These are phyloP conservation scores for Nannizziopsis barbatae DNA, from an alignment of 2,329 filamentous ascomycete genomes.

Conservation along the genomic window DNA sequence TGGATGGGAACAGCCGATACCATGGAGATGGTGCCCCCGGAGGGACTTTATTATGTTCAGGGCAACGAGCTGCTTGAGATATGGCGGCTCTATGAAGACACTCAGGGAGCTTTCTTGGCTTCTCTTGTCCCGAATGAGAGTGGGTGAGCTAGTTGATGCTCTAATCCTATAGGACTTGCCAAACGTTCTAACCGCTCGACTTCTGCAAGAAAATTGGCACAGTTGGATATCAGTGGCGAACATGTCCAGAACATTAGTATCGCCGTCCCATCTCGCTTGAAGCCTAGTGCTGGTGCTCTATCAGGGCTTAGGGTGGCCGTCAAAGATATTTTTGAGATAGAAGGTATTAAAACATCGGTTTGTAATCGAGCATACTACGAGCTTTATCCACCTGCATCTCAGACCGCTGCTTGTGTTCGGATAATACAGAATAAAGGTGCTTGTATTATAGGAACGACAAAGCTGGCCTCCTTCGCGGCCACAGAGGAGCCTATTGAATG, in stretches of 20 bases:
- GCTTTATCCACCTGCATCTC: not conserved
- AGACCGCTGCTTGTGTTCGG: slow-evolving; percentile 30
- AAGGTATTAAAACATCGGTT: not conserved
- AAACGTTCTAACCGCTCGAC: too few relatives aligned
- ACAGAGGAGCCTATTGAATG: slow-evolving; percentile 23
- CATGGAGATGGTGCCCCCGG: too few relatives aligned
- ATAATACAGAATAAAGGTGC: slow-evolving; percentile 51
- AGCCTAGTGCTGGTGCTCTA: not conserved
- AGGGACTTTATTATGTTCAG: not conserved
- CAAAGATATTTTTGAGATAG: slow-evolving; percentile 1
- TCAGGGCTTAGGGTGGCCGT: not conserved
- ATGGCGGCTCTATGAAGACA: not conserved
- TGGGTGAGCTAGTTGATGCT: not conserved
- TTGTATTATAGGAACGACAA: slow-evolving; percentile 30
- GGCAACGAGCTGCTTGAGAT: not conserved
- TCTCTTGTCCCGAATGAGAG: not conserved
- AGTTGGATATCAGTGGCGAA: too few relatives aligned
- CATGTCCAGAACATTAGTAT: too few relatives aligned
- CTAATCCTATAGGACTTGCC: too few relatives aligned
- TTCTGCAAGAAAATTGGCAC: too few relatives aligned
- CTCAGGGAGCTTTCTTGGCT: not conserved
- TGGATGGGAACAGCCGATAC: too few relatives aligned
- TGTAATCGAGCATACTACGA: not conserved
- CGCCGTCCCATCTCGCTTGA: too few relatives aligned
- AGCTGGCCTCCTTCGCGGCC: slow-evolving; percentile 27